These are phyloP conservation scores for Neurospora intermedia DNA, from an alignment of 495 filamentous ascomycete genomes.

Conservation along the genomic window DNA sequence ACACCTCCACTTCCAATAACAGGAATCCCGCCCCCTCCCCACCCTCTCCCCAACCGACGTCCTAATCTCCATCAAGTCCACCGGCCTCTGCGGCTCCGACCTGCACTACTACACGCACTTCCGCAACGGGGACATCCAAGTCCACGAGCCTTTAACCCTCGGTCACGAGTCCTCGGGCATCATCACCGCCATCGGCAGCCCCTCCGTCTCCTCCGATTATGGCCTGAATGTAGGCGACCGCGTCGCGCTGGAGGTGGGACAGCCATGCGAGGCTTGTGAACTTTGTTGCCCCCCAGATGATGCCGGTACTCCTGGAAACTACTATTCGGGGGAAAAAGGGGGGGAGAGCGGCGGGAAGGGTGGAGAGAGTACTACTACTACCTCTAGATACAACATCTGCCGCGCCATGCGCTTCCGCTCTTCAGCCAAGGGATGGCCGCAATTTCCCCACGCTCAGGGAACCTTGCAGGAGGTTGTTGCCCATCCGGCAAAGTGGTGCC, in stretches of 20 bases:
- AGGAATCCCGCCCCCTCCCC: slow-evolving; percentile 39
- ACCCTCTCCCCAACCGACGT: slow-evolving; percentile 39
- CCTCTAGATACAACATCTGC: slow-evolving; percentile 70
- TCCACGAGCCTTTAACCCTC: slow-evolving; percentile 51
- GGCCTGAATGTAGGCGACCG: slow-evolving; percentile 49
- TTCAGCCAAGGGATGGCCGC: slow-evolving; percentile 48
- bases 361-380: no score
- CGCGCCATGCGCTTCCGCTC: slow-evolving; percentile 64
- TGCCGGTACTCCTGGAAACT: no score
- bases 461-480: slow-evolving; percentile 72
- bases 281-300: no score
- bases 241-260: slow-evolving; percentile 75
- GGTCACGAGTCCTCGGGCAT: slow-evolving; percentile 52
- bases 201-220: slow-evolving; percentile 20
- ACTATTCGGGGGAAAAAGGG: no score
- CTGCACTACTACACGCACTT: slow-evolving; percentile 59
- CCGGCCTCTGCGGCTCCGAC: slow-evolving; percentile 59
- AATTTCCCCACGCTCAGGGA: slow-evolving; percentile 69
- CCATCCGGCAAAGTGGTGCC: slow-evolving; percentile 59
- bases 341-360: no score
- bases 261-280: slow-evolving; percentile 62
- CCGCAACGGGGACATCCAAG: slow-evolving; percentile 56
- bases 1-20: neutral
- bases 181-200: slow-evolving; percentile 39
- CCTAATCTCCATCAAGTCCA: slow-evolving; percentile 46